These are phyloP conservation scores for Erodium texanum DNA, from an alignment of 441 rosid species.

Conservation along the genomic window DNA sequence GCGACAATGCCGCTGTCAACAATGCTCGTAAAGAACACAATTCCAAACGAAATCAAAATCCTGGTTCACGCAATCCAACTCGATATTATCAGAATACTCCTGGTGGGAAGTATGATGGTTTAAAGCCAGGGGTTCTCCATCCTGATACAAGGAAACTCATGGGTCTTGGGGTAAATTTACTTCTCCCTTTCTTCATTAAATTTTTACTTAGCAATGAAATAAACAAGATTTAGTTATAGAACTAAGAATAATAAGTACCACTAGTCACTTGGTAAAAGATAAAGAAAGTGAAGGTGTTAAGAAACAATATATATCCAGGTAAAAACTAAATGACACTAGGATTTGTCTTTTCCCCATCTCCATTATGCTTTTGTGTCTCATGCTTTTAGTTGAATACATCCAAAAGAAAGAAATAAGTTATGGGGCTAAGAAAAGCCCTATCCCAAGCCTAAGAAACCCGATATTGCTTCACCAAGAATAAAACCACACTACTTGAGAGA, in stretches of 20 bases:
- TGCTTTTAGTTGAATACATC: no score
- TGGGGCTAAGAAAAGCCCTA: no score
- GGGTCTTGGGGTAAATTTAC: slow-evolving; percentile 62
- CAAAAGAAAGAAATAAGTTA: no score
- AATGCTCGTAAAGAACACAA: slow-evolving; percentile 74
- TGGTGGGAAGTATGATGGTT: slow-evolving; percentile 75
- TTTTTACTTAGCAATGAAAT: not conserved
- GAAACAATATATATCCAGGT: no score
- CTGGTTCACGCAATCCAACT: slow-evolving; percentile 44
- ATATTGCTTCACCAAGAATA: no score
- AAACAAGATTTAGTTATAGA: not conserved
- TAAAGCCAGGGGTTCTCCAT: slow-evolving; percentile 81
- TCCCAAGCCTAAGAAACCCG: no score
- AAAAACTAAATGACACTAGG: no score
- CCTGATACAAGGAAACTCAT: slow-evolving; percentile 69
- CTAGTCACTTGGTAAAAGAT: not conserved
- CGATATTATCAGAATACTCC: slow-evolving; percentile 68
- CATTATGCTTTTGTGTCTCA: no score
- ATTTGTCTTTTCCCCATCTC: no score
- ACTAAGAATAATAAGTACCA: not conserved
- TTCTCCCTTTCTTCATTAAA: not conserved
- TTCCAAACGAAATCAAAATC: slow-evolving; percentile 53
- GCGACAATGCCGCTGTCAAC: slow-evolving; percentile 66
- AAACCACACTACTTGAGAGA: no score
- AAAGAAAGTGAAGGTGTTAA: not conserved